phyloP scores from a whole-genome alignment of 2,329 filamentous ascomycete species.

The Xylariaceae sp. region DNA sequence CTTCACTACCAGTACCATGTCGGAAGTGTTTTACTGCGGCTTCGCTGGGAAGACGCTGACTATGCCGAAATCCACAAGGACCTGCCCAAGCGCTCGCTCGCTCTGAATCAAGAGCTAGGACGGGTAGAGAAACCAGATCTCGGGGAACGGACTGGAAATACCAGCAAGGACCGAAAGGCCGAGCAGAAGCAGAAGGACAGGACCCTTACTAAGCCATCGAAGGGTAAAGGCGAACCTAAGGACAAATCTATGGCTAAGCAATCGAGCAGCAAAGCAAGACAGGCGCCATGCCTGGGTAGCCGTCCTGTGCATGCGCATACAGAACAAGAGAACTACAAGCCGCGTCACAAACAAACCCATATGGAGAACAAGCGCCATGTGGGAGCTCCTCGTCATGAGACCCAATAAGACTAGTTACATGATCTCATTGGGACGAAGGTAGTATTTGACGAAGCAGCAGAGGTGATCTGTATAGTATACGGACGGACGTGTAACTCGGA shows the following conservation, averaged over 20 bases:
- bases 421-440: neutral
- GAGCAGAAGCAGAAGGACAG: conserved; percentile 14
- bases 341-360: conserved; percentile 14
- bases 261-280: conserved; percentile 10
- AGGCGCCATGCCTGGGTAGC: neutral
- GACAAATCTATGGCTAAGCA: conserved; percentile 9
- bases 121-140: neutral
- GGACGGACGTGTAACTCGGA: neutral
- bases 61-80: conserved; percentile 32
- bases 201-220: conserved; percentile 2
- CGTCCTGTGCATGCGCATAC: neutral
- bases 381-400: conserved; percentile 6
- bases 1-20: conserved; percentile 72
- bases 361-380: conserved; percentile 14
- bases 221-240: conserved; percentile 10
- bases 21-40: conserved; percentile 69
- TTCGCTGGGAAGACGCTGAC: conserved; percentile 73
- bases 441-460: conserved; percentile 4
- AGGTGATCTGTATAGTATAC: conserved; percentile 26
- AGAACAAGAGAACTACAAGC: conserved; percentile 18
- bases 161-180: neutral
- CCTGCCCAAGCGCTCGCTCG: conserved; percentile 12
- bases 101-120: conserved; percentile 8
- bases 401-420: neutral
- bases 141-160: conserved; percentile 11